Percentiles rank a stretch among this genome's conserved stretches.
Conservation (phyloP, 73 alveolate genomes). For the Tetrahymena malaccensis region DNA sequence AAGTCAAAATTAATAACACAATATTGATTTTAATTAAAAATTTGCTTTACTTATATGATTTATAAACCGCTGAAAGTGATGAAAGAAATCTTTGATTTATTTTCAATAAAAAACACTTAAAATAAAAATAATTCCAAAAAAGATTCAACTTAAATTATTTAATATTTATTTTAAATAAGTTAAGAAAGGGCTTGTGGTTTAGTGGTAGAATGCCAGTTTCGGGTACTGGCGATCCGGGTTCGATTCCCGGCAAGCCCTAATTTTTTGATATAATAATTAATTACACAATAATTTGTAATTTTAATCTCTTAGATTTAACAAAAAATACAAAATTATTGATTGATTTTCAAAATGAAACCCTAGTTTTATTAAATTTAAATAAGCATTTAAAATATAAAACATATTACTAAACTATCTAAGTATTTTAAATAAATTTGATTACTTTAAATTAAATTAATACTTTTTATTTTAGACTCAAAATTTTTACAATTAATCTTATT, state of each 20-base stretch:
- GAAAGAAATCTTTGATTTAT: background rate
- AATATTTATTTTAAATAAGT: background rate
- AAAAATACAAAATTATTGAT: background rate
- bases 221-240: slow-evolving; percentile 5
- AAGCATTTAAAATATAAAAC: too few species aligned
- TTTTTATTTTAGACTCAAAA: too few species aligned
- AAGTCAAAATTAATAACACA: background rate
- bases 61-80: background rate
- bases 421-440: too few species aligned
- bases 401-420: too few species aligned
- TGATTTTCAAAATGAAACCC: too few species aligned
- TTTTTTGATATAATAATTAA: background rate
- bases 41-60: background rate
- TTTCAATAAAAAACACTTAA: background rate
- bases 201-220: slow-evolving; percentile 1
- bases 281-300: too few species aligned
- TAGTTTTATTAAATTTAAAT: too few species aligned
- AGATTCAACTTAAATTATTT: background rate
- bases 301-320: background rate
- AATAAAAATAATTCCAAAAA: background rate
- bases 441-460: too few species aligned
- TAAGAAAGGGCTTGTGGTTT: background rate
- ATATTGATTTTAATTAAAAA: background rate
- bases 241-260: slow-evolving; percentile 2
- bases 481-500: too few species aligned